Conservation (phyloP, 352 stramenopile species). For the Phytopythium kandeliae region DNA sequence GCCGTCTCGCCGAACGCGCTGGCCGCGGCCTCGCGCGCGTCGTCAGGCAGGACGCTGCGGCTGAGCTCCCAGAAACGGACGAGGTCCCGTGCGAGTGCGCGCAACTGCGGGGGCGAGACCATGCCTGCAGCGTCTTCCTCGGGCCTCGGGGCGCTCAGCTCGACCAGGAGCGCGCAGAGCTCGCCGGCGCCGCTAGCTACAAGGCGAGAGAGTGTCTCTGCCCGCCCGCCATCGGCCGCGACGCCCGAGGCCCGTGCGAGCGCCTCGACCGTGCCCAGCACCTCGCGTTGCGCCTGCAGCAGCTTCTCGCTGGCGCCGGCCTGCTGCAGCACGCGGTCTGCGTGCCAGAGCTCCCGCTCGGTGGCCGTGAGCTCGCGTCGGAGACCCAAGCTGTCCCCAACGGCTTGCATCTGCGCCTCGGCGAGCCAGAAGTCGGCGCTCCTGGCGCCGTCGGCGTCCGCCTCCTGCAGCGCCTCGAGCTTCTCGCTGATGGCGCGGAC, state of each 20-base stretch:
- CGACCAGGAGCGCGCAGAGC: not conserved
- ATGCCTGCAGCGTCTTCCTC: not conserved
- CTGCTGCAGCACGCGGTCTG: not conserved
- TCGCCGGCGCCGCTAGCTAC: not conserved
- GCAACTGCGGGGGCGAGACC: not conserved
- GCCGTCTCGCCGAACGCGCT: not conserved
- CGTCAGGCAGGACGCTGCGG: constrained; percentile 1
- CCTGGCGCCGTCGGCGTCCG: not conserved
- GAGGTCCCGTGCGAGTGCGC: not conserved
- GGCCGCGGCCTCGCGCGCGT: not conserved
- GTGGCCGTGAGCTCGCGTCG: not conserved
- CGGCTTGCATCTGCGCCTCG: not conserved
- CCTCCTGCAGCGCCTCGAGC: not conserved
- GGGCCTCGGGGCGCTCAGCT: not conserved
- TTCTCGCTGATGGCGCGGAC: too few species aligned
- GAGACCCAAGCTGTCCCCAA: not conserved
- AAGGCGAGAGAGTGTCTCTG: not conserved
- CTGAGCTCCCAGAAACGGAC: constrained; percentile 1
- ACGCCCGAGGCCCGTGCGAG: not conserved
- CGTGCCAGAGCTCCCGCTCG: not conserved
- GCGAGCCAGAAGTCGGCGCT: too few species aligned
- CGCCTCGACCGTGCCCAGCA: not conserved
- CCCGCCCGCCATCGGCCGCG: not conserved
- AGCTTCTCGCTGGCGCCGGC: not conserved
- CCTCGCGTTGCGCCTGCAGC: not conserved